Percentiles rank a stretch among this genome's conserved stretches.
These are phyloP conservation scores for Lagenaria siceraria DNA, from an alignment of 306 rosid species.

Conservation along the genomic window DNA sequence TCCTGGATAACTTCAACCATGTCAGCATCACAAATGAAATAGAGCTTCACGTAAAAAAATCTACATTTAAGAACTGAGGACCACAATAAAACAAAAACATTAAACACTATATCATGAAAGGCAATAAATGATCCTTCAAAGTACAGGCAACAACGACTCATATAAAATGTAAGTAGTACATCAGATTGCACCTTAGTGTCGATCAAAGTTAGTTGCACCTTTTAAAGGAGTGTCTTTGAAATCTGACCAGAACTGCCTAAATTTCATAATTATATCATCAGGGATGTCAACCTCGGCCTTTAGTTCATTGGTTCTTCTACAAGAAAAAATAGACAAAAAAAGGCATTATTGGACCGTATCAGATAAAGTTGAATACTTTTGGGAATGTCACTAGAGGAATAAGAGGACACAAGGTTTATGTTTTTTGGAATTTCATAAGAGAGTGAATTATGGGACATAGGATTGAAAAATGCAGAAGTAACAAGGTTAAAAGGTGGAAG, in stretches of 20 bases:
- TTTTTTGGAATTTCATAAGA: not conserved
- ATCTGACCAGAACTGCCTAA: constrained; percentile 60
- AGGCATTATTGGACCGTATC: not conserved
- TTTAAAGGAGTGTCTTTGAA: constrained; percentile 65
- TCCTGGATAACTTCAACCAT: constrained; percentile 42
- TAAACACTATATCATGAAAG: not conserved
- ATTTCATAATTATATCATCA: constrained; percentile 43
- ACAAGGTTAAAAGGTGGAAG: not conserved
- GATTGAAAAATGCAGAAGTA: not conserved
- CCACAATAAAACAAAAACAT: not conserved
- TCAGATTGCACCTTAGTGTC: not conserved
- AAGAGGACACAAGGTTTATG: not conserved
- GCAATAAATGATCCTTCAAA: not conserved
- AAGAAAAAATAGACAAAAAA: not conserved
- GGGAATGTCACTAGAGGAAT: not conserved
- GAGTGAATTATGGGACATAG: not conserved
- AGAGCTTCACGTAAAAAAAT: constrained; percentile 11
- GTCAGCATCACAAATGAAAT: constrained; percentile 15
- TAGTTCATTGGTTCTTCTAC: constrained; percentile 77
- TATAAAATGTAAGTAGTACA: not conserved
- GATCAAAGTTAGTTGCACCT: constrained; percentile 33
- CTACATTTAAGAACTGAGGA: not conserved
- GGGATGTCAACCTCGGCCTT: constrained; percentile 66
- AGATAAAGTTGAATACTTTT: not conserved
- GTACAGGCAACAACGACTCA: not conserved